phyloP scores from a whole-genome alignment of 768 basidiomycete species.

The Mycena sanguinolenta region DNA sequence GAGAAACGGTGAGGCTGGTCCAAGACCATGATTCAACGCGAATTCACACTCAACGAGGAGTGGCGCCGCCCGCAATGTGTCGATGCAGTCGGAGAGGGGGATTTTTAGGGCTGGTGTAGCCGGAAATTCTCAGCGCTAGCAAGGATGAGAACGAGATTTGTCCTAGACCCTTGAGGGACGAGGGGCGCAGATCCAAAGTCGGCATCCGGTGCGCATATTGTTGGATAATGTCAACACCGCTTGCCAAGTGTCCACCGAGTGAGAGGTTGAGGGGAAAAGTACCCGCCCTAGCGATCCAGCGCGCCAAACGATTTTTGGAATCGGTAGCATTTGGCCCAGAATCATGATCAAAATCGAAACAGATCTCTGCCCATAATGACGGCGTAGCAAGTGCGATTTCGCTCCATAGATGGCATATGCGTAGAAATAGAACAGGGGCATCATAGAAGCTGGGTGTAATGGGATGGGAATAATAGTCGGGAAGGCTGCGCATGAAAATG shows the following conservation, averaged over 20 bases:
- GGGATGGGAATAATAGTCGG: neutral
- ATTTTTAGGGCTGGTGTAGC: neutral
- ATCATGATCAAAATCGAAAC: neutral
- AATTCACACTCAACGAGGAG: conserved; percentile 3
- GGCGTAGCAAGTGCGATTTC: conserved; percentile 4
- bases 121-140: neutral
- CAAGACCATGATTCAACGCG: neutral
- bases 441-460: too few species aligned
- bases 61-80: neutral
- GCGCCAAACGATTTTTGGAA: neutral
- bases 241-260: neutral
- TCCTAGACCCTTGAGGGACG: neutral
- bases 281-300: neutral
- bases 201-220: neutral
- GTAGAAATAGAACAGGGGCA: neutral
- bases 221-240: neutral
- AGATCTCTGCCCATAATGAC: neutral
- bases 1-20: neutral
- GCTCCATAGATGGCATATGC: conserved; percentile 4
- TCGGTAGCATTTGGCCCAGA: too few species aligned
- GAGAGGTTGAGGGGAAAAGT: neutral
- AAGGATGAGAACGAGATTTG: neutral
- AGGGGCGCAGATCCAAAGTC: neutral
- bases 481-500: conserved; percentile 5
- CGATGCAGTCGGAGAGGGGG: neutral